Base-by-base conservation (phyloP, 2,329 filamentous ascomycete genomes). In the Immersiporthe knoxdaviesiana region DNA sequence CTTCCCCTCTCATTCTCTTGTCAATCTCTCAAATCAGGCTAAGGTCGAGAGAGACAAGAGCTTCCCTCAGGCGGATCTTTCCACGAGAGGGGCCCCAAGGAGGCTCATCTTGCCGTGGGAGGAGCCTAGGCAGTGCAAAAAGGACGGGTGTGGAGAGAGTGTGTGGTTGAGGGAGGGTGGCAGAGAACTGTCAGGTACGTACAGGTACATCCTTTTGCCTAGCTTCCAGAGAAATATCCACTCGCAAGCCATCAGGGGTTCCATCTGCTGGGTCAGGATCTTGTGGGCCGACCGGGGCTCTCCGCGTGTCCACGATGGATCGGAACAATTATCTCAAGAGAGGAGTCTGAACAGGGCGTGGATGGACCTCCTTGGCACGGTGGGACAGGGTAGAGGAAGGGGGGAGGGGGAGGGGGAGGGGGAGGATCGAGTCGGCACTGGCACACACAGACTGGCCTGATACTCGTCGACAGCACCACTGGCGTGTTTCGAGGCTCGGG, bases 241-340 rank as follows among this genome's bases (percentile, higher is more conserved):
- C 39, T 59, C 37, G 61, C 52, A 68, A 64, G 66, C 61, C 52
- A 63, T 59, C 66, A 68, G 66, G 69, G 68, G 69, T 63, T 68
- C 67, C 60, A 69, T 71, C 44, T 68, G 67, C 54, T 68, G 67
- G 67, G 61, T 65, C 65, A 66, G 67, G 66, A 60, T 68, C 58
- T 67, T 69, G 52, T 65, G 61, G 63, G 65, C 65, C 70, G 70
- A 47, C 68, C 68, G 68, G 70, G 70, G 65, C 68, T 68, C 70
- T 72, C 70, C 70, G 68, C 70, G 63, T 63, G 65, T 70, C 67
- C 50, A 68, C 58, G 70, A 66, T 70, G 68, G 66, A 72, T 72
- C 70, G 70, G 68, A 68, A 72, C 62, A 65, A 72, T 72, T 72
- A 68, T 68, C 68, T 72, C 65, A 68, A 68, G 65, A 58, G 68